Evolutionary conservation across 2,329 filamentous ascomycete genomes (phyloP).

Genomic region (Fusarium liriodendri): DNA sequence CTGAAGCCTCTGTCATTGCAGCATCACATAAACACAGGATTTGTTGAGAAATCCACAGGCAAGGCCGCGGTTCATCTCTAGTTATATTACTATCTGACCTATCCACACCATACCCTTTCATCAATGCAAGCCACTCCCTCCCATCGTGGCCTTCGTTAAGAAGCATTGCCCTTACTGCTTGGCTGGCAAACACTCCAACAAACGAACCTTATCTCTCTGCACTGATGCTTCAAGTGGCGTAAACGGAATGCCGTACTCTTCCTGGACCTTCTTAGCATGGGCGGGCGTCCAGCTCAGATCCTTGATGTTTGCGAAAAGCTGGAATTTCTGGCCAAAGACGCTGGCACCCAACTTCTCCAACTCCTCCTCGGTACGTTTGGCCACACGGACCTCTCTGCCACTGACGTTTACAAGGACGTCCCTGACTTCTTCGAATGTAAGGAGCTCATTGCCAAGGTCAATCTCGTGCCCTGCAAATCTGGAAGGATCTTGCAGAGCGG

Average conservation of each 20-base stretch:
- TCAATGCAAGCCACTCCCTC: background rate
- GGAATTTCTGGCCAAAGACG: conserved; percentile 11
- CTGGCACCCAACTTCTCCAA: conserved; percentile 2
- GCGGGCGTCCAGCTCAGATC: background rate
- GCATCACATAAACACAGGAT: background rate
- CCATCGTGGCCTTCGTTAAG: too few species aligned
- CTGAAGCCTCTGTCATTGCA: background rate
- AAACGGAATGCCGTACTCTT: conserved; percentile 12
- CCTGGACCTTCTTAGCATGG: conserved; percentile 2
- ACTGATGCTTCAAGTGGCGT: background rate
- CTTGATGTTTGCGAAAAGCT: conserved; percentile 16
- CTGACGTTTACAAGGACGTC: conserved; percentile 46
- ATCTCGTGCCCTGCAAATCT: conserved; percentile 46
- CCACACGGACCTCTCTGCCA: conserved; percentile 43
- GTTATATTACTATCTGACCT: background rate
- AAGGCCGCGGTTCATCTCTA: background rate
- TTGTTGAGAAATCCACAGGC: background rate
- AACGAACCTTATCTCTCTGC: background rate
- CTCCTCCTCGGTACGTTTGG: conserved; percentile 24
- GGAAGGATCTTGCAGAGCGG: background rate
- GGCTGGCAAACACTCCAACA: background rate
- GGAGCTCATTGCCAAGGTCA: conserved; percentile 42
- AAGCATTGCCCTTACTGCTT: background rate
- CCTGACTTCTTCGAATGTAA: conserved; percentile 46
- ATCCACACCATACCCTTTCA: background rate